Evolutionary conservation across 2,329 filamentous ascomycete genomes (phyloP).

Genomic region (Claviceps lovelessii): DNA sequence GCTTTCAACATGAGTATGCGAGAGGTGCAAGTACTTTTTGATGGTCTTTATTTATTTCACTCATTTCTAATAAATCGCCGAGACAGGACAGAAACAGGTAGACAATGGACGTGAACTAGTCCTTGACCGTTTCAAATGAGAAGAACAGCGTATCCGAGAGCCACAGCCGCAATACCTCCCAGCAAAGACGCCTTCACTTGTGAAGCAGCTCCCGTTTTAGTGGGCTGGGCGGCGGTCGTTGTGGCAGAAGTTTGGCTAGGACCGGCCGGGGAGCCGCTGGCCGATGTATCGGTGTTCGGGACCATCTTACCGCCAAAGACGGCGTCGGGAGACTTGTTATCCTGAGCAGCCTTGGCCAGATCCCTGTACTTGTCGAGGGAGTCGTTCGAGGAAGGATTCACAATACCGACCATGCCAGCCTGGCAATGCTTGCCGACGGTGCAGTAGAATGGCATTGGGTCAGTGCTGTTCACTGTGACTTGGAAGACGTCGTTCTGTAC

Average conservation of each 20-base stretch:
- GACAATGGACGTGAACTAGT: background rate
- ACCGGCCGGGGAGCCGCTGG: background rate
- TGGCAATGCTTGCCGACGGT: conserved; percentile 15
- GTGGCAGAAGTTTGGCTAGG: background rate
- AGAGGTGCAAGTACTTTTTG: background rate
- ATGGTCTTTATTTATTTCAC: background rate
- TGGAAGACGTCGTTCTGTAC: conserved; percentile 9
- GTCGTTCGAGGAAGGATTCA: conserved; percentile 13
- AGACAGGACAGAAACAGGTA: background rate
- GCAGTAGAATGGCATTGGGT: conserved; percentile 19
- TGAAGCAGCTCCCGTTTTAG: background rate
- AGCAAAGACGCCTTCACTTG: background rate
- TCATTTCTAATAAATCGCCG: background rate
- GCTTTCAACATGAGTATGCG: background rate
- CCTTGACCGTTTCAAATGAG: background rate
- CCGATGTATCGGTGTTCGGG: background rate
- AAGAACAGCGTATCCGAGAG: conserved; percentile 2
- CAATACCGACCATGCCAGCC: conserved; percentile 17
- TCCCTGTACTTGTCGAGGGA: conserved; percentile 10
- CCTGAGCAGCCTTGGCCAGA: conserved; percentile 3
- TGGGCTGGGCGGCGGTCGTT: background rate
- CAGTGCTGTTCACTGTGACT: conserved; percentile 16
- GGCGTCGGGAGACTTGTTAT: conserved; percentile 5
- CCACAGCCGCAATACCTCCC: background rate
- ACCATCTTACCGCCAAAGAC: conserved; percentile 8